Evolutionary conservation across 352 stramenopile genomes (phyloP), one percentile per base, ranked within the genome.

Genomic region (Pythium brassicae): DNA sequence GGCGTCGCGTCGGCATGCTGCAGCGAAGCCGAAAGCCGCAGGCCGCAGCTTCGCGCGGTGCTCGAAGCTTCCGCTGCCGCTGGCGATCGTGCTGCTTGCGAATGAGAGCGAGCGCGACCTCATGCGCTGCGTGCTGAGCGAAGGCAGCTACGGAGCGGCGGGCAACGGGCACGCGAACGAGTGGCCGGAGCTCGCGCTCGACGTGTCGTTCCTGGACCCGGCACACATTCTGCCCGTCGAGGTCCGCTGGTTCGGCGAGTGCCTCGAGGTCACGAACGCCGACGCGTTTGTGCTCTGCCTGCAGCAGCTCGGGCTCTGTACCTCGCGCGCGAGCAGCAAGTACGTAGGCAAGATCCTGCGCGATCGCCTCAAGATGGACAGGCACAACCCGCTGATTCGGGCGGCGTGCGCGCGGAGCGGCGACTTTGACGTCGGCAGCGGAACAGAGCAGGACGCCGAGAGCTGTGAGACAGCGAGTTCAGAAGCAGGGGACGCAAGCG

Each of bases 261-360:
- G 69, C 32, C 45, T 87, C 35, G 64, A 75, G 55, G 63, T 87
- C 11, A 76, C 71, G 7, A 82, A 89, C 49, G 53, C 65, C 4
- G 77, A 89, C 34, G 77, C 77, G 2, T 86, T 89, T 49, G 66
- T 83, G 43, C 61, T 89, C 2, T 87, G 79, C 49, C 62, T 76
- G 6, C 76, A 87, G 52, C 62, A 86, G 26, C 53, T 87, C 8
- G 79, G 79, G 17, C 62, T 87, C 20, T 82, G 66, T n/a, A 82
- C 75, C 6, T 63, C 69, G 1, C 70, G 63, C 22, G 51, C 52
- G 20, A 81, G 68, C 43, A 82, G 66, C 53, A 83, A 86, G 53
- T 83, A 78, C 44, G 61, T 87, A 8, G 79, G 77, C 17, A 86
- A 83, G 51, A 71, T 87, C 43, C 50, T 87, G 15, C 76, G 77